Percentiles rank a stretch among this genome's conserved stretches.
These are phyloP conservation scores for Salix udensis DNA, from an alignment of 345 rosid genomes.

Conservation along the genomic window DNA sequence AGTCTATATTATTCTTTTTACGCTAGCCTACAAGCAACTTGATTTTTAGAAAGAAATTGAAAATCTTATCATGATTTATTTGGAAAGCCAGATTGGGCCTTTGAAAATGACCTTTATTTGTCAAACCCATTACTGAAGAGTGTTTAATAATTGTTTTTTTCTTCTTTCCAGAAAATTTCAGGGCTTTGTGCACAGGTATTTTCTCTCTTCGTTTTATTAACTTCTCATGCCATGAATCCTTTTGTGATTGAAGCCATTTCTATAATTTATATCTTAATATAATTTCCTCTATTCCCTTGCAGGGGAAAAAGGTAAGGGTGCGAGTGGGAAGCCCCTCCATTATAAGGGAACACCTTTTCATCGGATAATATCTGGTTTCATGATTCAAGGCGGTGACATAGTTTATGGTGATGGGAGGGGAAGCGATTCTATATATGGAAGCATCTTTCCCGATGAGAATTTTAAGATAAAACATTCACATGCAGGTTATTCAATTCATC, in stretches of 20 bases:
- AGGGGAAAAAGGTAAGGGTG: conserved; percentile 72
- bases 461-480: conserved; percentile 81
- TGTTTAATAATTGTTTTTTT: conserved; percentile 21
- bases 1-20: not conserved
- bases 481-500: conserved; percentile 49
- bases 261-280: not conserved
- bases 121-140: not conserved
- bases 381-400: conserved; percentile 94
- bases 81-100: not conserved
- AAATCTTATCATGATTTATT: not conserved
- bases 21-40: not conserved
- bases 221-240: not conserved
- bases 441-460: conserved; percentile 83
- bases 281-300: conserved; percentile 3
- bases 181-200: conserved; percentile 93
- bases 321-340: conserved; percentile 56
- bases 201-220: conserved; percentile 9
- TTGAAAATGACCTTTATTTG: not conserved
- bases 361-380: conserved; percentile 89
- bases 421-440: conserved; percentile 71
- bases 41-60: not conserved
- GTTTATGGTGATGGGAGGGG: conserved; percentile 74
- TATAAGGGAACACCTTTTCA: conserved; percentile 87
- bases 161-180: conserved; percentile 77
- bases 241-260: not conserved